Evolutionary conservation across 805 yeast species (phyloP), one percentile per base, ranked within the genome.

Genomic region (Candida chauliodis): DNA sequence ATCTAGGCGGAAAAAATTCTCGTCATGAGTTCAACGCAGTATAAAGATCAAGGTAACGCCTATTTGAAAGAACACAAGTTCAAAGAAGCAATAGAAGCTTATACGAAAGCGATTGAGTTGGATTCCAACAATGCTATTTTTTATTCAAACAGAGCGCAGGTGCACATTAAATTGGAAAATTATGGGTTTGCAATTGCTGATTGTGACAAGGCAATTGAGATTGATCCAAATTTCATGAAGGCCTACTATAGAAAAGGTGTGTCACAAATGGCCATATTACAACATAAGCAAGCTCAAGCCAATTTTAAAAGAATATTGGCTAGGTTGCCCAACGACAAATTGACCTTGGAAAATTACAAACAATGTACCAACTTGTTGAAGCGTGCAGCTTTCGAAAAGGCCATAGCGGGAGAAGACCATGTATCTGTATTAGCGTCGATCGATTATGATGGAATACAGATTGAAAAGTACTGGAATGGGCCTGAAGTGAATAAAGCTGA

Each of bases 191-290:
- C 96, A 1, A 74, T 90, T 2, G 66, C 59, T n/a, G 96, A 90
- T 57, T 81, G 95, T 49, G 75, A 80, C 23, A 62, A 65, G 30
- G 86, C 97, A 1, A 71, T 93, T 30, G 74, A 71, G 34, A 52
- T 81, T 8, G 88, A 91, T 54, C 73, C 80, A 1, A 55, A 64
- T 14, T 84, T 86, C 52, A 62, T 80, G 24, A 91, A 91, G 59
- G 89, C 88, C 0, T 84, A 86, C 56, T 93, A 87, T 56, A 75
- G 99, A 48, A 75, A 95, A 47, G 97, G 96, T 0, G 76, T 84
- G 9, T 83, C 97, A 0, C 60, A 79, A 45, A 75, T 80, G 58
- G 95, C 95, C 8, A 72, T 88, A 33, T 60, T 88, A 48, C 76
- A 85, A 45, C 83, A 88, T 55, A 79, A 79, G 52, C 81, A 78